phyloP scores from a whole-genome alignment of 305 asterid genomes.

The Withania somnifera region DNA sequence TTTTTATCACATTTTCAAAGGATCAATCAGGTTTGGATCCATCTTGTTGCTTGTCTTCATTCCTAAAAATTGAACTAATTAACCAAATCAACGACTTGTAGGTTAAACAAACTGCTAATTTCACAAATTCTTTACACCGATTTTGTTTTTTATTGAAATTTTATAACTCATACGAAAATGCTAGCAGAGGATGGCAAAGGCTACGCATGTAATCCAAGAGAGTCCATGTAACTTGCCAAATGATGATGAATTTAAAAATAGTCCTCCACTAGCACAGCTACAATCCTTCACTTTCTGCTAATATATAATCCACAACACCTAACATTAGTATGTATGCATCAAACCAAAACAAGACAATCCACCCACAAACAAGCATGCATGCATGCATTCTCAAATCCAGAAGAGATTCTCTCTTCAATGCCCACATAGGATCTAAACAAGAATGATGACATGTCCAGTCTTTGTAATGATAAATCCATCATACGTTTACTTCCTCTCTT shows the following conservation, averaged over 20 bases:
- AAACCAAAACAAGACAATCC: neutral
- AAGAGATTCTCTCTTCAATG: neutral
- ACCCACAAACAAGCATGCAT: neutral
- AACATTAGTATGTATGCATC: neutral
- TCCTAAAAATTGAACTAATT: neutral
- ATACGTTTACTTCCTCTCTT: slow-evolving; percentile 24
- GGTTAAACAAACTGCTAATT: neutral
- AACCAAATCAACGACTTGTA: neutral
- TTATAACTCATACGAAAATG: neutral
- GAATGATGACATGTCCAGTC: neutral
- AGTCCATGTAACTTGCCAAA: neutral
- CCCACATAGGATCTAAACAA: neutral
- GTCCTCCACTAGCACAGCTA: neutral
- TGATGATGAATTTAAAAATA: neutral
- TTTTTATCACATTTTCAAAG: neutral
- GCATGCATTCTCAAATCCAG: neutral
- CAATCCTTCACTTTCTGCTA: neutral
- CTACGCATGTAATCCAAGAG: neutral
- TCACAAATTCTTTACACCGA: neutral
- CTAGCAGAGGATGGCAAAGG: too few species aligned
- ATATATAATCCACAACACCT: neutral
- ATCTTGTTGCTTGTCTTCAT: neutral
- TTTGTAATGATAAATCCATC: neutral
- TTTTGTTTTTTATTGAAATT: neutral
- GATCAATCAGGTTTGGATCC: neutral